Evolutionary conservation across 345 rosid genomes (phyloP), one percentile per base, ranked within the genome.

Genomic region (Pugionium cornutum): DNA sequence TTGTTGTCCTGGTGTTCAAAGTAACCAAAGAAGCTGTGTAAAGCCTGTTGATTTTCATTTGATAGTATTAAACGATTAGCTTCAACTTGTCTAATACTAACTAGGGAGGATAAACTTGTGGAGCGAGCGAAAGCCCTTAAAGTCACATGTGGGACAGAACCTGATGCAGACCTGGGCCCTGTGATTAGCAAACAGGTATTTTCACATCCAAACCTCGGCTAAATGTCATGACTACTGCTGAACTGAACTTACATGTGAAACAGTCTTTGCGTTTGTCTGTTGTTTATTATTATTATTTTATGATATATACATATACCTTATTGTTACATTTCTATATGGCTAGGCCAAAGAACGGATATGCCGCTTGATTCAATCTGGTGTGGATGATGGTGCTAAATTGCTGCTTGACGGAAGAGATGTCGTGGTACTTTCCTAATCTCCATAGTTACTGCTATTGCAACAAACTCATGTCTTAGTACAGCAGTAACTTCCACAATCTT

Each of bases 281-380:
- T 58, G 32, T 45, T 36, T 9, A 18, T 5, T 52, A 31, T 34
- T 11, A 0, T 18, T 18, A 18, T 18, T 18, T 18, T 18, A 0
- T 18, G 0, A 18, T 18, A n/a, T 18, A 18, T 18, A 18, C 18
- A 0, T 40, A 53, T 35, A 40, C 4, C 40, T 50, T n/a, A 29
- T 67, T 70, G 25, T 29, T 61, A 69, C 73, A 70, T 18, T 62
- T 76, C 61, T 58, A 48, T 26, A 27, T 70, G 73, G 26, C 61
- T 82, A 92, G 99, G 99, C 99, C 66, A 94, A 94, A 77, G 99
- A 90, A 64, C 80, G 96, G 52, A 82, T 94, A 53, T 77, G 82
- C 77, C 71, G 75, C 53, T 79, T 94, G 77, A 80, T 92, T 75
- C 95, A 92, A 67, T 84, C 83, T 75, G 97, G 95, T 64, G 87